Evolutionary conservation across 345 rosid genomes (phyloP), one percentile per base, ranked within the genome.

Genomic region (Turritis glabra): DNA sequence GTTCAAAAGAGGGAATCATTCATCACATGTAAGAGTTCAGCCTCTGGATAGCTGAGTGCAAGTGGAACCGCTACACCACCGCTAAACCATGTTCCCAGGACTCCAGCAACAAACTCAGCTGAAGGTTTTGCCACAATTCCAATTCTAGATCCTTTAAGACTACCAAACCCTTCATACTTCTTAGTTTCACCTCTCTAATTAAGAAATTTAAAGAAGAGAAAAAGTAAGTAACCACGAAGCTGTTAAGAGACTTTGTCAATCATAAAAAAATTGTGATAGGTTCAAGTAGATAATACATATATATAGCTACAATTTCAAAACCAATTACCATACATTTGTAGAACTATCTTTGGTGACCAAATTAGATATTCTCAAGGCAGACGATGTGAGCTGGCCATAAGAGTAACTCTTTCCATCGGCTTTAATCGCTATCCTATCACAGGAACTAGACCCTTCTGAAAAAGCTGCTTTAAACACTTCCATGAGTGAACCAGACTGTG

Each of bases 11-110:
- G n/a, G n/a, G 98, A 90, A 76, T 95, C 93, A 78, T 82, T 87
- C 84, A 92, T 86, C 77, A 95, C 97, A 64, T 95, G 95, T 51
- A 92, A 82, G 64, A 95, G 97, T 82, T 95, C 99, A 30, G 92
- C 80, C 77, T 92, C 98, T 1, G 99, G 99, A 71, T 95, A 85
- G 85, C 93, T 92, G 48, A 90, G 87, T 14, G 99, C 97, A 18
- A 95, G 97, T 9, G 99, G 99, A 84, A 95, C 99, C 2, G 98
- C 97, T 67, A 95, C 92, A 25, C 97, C 96, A 79, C 98, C 96
- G 32, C 93, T 84, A 69, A 95, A 80, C 99, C 99, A 95, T 68
- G 93, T 90, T 32, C 94, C 99, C 3, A 95, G 79, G 32, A 95
- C 84, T 64, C 90, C 96, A 14, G 98, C 96, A 65, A 89, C 97